Evolutionary conservation across 352 stramenopile species (phyloP).

Genomic region (Pythium aquatile): DNA sequence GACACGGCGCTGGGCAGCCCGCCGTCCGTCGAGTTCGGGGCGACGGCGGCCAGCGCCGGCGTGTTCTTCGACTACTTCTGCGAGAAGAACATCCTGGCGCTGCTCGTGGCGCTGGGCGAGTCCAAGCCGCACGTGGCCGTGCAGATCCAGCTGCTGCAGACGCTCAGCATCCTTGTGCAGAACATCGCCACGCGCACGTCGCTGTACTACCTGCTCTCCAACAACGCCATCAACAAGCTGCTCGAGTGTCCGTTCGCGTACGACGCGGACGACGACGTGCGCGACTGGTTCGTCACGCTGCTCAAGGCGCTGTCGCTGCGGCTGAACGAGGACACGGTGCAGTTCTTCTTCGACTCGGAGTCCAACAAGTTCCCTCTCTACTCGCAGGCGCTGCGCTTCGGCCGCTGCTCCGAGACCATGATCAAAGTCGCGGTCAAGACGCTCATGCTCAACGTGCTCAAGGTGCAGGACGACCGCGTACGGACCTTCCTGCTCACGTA

Average conservation of each 20-base stretch:
- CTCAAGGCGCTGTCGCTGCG: constrained; percentile 85
- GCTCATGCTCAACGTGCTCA: constrained; percentile 82
- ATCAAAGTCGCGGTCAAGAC: constrained; percentile 87
- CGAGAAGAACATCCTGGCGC: constrained; percentile 93
- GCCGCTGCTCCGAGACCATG: constrained; percentile 76
- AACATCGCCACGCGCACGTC: constrained; percentile 88
- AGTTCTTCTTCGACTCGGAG: constrained; percentile 85
- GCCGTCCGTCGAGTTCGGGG: constrained; percentile 24
- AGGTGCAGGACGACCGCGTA: constrained; percentile 74
- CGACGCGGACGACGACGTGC: constrained; percentile 76
- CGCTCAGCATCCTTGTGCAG: constrained; percentile 90
- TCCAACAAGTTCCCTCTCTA: constrained; percentile 67
- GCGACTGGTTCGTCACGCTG: constrained; percentile 88
- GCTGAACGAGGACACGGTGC: constrained; percentile 86
- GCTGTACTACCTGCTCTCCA: constrained; percentile 94
- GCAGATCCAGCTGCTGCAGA: constrained; percentile 93
- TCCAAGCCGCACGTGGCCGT: constrained; percentile 51
- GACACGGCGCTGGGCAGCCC: constrained; percentile 10
- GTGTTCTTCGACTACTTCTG: constrained; percentile 96
- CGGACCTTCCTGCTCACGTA: constrained; percentile 72
- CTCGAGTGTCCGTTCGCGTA: constrained; percentile 78
- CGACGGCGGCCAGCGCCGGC: constrained; percentile 33
- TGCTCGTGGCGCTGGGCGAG: constrained; percentile 86
- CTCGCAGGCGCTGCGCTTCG: constrained; percentile 65
- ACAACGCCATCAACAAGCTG: constrained; percentile 94